Base-by-base conservation (phyloP, 495 filamentous ascomycete species). In the Neurospora cerealis region DNA sequence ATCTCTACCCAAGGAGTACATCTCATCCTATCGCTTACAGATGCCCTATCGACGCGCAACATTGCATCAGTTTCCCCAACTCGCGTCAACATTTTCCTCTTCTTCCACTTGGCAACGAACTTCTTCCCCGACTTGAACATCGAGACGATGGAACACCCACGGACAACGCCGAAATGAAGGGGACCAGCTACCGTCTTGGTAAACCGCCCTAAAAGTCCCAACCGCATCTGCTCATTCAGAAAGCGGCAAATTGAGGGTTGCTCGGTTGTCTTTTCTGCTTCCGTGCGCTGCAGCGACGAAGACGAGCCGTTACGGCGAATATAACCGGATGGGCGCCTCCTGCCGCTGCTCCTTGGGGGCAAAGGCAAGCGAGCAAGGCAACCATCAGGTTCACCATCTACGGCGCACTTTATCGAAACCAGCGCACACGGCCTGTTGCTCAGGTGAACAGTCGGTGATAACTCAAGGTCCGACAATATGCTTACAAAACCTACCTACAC, bases 401-500 rank as follows among this genome's bases (percentile, higher is more conserved):
- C 37, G 24, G 71, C 28, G n/a, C 39, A 70, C 69, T 69, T 71
- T 38, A n/a, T 71, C 48, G 46, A 39, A 71, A 39, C 21, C 69
- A 70, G 24, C 42, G 60, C 72, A 70, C 69, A 66, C 37, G 39
- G 62, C 39, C 19, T 62, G 39, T 46, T 66, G 19, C 72, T 73
- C 69, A 73, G 48, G 69, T 73, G 72, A 70, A 70, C 69, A 36
- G 28, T 73, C 62, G 38, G 34, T 37, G 44, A 42, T 72, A 72
- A 72, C 5, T 21, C 34, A 21, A 41, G 9, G 69, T 36, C 37
- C 72, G 46, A 42, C 38, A 37, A 28, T 41, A 69, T 37, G 40
- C 71, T n/a, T 66, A 60, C 37, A 39, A 19, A 73, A 69, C 39
- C 44, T 42, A 69, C 39, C 44, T 42, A n/a, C 70, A 69, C 9